phyloP scores from a whole-genome alignment of 768 basidiomycete species.

The Tylopilus sp. region DNA sequence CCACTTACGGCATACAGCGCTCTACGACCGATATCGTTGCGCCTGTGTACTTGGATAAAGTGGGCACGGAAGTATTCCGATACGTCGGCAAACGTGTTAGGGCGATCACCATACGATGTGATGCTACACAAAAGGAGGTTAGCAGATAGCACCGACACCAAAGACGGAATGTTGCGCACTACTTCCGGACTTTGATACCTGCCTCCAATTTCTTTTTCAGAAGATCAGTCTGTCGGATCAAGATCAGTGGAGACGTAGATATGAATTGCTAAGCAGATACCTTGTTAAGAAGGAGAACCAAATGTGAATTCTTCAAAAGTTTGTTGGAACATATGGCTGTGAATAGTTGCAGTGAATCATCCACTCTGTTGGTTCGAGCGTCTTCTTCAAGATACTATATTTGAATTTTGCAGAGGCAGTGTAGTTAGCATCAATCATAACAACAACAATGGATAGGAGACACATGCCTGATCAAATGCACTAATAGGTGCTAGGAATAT shows the following conservation, averaged over 20 bases:
- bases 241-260: slow-evolving; percentile 6
- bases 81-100: slow-evolving; percentile 67
- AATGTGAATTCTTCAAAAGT: slow-evolving; percentile 66
- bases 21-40: slow-evolving; percentile 57
- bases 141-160: neutral
- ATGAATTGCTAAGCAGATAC: slow-evolving; percentile 32
- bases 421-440: slow-evolving; percentile 1
- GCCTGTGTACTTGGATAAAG: slow-evolving; percentile 71
- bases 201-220: slow-evolving; percentile 66
- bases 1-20: slow-evolving; percentile 61
- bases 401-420: slow-evolving; percentile 9
- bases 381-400: slow-evolving; percentile 79
- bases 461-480: slow-evolving; percentile 76
- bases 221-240: slow-evolving; percentile 55
- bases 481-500: slow-evolving; percentile 86
- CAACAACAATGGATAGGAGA: neutral
- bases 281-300: slow-evolving; percentile 80
- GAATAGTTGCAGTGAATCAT: slow-evolving; percentile 80
- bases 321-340: slow-evolving; percentile 72
- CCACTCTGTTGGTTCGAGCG: slow-evolving; percentile 70
- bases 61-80: slow-evolving; percentile 84
- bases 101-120: slow-evolving; percentile 70
- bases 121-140: slow-evolving; percentile 43
- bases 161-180: slow-evolving; percentile 46
- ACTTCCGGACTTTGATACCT: slow-evolving; percentile 69